phyloP scores from a whole-genome alignment of 1,284 basidiomycete species.

The Cystobasidium pallidum region DNA sequence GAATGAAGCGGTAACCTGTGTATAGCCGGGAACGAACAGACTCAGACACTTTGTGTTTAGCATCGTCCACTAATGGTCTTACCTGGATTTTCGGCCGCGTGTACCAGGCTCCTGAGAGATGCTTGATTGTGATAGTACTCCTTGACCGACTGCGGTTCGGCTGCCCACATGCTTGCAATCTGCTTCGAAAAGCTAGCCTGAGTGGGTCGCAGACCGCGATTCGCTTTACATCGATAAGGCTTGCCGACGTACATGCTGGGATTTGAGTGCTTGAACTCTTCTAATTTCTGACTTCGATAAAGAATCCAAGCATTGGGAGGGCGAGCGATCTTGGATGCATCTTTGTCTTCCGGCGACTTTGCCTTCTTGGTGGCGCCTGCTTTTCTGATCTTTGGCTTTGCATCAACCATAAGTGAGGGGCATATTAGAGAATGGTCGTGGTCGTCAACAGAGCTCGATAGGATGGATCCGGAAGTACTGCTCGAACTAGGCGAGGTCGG shows the following conservation, averaged over 20 bases:
- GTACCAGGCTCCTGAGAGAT: slow-evolving; percentile 67
- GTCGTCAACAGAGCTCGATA: background rate
- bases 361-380: background rate
- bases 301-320: slow-evolving; percentile 91
- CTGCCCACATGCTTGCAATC: slow-evolving; percentile 72
- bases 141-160: slow-evolving; percentile 63
- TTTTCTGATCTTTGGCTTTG: background rate
- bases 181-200: slow-evolving; percentile 60
- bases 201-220: slow-evolving; percentile 27
- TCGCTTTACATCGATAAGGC: background rate
- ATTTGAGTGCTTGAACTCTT: slow-evolving; percentile 39
- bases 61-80: background rate
- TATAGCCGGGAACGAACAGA: background rate
- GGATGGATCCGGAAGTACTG: slow-evolving; percentile 10
- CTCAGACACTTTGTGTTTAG: slow-evolving; percentile 8
- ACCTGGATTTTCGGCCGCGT: slow-evolving; percentile 46
- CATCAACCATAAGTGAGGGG: background rate
- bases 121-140: slow-evolving; percentile 71
- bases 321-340: slow-evolving; percentile 55
- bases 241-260: slow-evolving; percentile 23
- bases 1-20: slow-evolving; percentile 42
- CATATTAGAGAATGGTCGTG: background rate
- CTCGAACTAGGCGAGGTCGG: slow-evolving; percentile 16
- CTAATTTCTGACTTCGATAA: slow-evolving; percentile 69
- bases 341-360: background rate